Conservation (phyloP, 2,329 filamentous ascomycete species). For the Cercospora sojina region DNA sequence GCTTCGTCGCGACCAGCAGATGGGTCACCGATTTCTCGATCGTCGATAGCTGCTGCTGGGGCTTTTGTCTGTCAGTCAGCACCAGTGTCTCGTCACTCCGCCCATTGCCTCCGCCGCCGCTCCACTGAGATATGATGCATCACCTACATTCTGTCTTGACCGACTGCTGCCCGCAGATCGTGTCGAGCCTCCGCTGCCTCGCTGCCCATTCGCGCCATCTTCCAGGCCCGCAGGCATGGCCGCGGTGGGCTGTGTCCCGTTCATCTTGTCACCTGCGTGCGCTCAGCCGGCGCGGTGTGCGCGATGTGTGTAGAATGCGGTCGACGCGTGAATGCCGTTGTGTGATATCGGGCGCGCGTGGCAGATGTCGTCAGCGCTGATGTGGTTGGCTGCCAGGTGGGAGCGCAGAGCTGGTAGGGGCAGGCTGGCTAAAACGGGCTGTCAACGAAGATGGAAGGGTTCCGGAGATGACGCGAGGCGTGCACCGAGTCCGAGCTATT, state of each 20-base stretch:
- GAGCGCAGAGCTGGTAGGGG: not conserved
- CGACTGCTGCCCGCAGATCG: slow-evolving; percentile 27
- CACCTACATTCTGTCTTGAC: slow-evolving; percentile 32
- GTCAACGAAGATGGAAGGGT: not conserved
- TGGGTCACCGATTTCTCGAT: slow-evolving; percentile 99
- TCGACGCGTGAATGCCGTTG: not conserved
- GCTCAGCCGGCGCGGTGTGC: not conserved
- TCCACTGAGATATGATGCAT: not conserved
- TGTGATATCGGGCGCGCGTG: not conserved
- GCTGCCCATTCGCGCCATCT: slow-evolving; percentile 23
- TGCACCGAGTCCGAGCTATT: not conserved
- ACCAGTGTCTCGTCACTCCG: not conserved
- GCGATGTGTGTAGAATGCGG: not conserved
- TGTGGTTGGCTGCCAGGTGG: not conserved
- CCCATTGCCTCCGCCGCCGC: not conserved
- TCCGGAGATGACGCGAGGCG: not conserved
- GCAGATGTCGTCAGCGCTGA: not conserved
- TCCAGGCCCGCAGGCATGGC: slow-evolving; percentile 24
- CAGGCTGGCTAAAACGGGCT: not conserved
- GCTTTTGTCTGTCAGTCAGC: slow-evolving; percentile 46
- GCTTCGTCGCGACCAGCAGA: slow-evolving; percentile 94
- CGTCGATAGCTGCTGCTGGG: slow-evolving; percentile 78
- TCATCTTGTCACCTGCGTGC: slow-evolving; percentile 20
- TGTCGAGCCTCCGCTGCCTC: slow-evolving; percentile 33
- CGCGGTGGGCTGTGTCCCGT: slow-evolving; percentile 19